A percentile compares a stretch with the other conserved stretches of the same genome.
Conservation (phyloP, 768 basidiomycete genomes). For the Mycena vulgaris region DNA sequence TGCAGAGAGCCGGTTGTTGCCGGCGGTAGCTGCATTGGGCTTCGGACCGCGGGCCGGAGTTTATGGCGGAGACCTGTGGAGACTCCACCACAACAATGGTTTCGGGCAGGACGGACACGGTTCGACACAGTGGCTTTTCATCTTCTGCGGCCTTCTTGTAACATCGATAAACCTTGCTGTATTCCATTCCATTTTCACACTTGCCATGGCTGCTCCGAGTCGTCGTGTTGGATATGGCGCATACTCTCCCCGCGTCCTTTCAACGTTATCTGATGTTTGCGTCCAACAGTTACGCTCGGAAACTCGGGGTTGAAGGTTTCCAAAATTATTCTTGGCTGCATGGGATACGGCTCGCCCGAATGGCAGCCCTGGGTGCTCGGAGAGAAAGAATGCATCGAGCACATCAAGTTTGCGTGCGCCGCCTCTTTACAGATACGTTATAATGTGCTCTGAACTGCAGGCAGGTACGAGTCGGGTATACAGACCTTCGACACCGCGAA, state of each 20-base stretch:
- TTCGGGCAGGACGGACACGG: too few species aligned
- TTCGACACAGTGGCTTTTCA: too few species aligned
- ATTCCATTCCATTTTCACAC: too few species aligned
- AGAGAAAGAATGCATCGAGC: slow-evolving; percentile 53
- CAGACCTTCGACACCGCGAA: slow-evolving; percentile 74
- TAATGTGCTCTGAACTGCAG: neutral
- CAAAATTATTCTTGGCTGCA: slow-evolving; percentile 44
- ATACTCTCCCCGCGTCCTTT: neutral
- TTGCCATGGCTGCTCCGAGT: neutral
- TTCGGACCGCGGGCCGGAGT: too few species aligned
- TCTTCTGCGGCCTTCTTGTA: too few species aligned
- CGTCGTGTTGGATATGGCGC: slow-evolving; percentile 3
- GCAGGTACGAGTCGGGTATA: slow-evolving; percentile 69
- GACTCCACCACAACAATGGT: too few species aligned
- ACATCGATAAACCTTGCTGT: too few species aligned
- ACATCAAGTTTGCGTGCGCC: slow-evolving; percentile 49
- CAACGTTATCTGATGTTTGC: neutral
- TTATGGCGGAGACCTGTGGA: too few species aligned
- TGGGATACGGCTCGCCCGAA: slow-evolving; percentile 43
- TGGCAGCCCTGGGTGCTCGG: slow-evolving; percentile 53
- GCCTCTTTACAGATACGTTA: slow-evolving; percentile 4
- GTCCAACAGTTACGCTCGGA: neutral
- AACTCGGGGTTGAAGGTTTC: slow-evolving; percentile 26
- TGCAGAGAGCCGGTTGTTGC: too few species aligned
- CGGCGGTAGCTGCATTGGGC: too few species aligned